Conservation (phyloP, 2,329 filamentous ascomycete genomes). For the Didymella sp. region DNA sequence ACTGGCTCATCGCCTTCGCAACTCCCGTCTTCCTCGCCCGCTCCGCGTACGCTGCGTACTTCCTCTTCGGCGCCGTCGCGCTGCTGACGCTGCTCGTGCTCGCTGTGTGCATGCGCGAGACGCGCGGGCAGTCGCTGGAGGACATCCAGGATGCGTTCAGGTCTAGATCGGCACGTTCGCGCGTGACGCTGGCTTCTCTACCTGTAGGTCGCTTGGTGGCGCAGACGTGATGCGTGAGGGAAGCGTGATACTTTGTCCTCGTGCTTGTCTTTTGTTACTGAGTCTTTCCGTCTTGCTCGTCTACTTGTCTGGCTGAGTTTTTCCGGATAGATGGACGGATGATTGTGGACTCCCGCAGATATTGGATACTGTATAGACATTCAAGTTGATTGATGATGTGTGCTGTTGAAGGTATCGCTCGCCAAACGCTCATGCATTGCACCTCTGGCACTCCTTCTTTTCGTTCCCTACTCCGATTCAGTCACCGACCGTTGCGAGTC, state of each 20-base stretch:
- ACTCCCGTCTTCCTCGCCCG: neutral
- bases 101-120: neutral
- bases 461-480: neutral
- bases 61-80: neutral
- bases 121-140: neutral
- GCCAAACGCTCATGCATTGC: neutral
- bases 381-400: slow-evolving; percentile 5
- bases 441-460: neutral
- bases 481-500: neutral
- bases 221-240: no score
- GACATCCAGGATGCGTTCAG: neutral
- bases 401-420: slow-evolving; percentile 8
- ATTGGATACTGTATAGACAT: neutral
- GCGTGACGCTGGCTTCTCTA: no score
- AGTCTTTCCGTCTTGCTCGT: no score
- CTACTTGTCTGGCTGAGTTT: no score
- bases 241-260: no score
- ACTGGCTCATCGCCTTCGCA: neutral
- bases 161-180: no score
- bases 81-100: neutral
- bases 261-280: no score
- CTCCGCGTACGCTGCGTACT: neutral
- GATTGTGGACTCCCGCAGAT: no score
- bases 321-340: no score
- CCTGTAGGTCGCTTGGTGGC: no score